These are phyloP conservation scores for Mucor racemosus DNA, from an alignment of 371 early-diverging fungal species.

Conservation along the genomic window DNA sequence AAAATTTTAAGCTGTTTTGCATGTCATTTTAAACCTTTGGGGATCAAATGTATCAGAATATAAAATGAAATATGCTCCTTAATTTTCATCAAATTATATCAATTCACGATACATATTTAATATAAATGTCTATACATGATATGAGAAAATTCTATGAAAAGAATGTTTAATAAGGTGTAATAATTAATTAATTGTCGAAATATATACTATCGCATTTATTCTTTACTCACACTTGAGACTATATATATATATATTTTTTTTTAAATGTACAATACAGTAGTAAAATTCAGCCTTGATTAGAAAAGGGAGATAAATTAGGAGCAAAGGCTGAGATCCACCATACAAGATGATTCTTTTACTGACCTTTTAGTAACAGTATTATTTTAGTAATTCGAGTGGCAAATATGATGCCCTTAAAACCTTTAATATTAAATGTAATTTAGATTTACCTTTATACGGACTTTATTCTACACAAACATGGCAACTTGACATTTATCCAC, in stretches of 20 bases:
- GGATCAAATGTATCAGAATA: too few relatives aligned
- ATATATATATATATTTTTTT: too few relatives aligned
- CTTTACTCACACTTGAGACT: too few relatives aligned
- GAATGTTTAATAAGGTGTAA: neutral
- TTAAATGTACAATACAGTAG: too few relatives aligned
- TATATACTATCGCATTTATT: neutral
- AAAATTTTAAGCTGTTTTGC: too few relatives aligned
- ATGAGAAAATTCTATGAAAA: neutral
- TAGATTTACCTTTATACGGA: neutral
- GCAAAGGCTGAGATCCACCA: neutral
- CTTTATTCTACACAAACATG: neutral
- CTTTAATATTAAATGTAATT: neutral
- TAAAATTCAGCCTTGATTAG: neutral
- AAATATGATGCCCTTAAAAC: neutral
- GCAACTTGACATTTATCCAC: neutral
- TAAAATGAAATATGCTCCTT: neutral
- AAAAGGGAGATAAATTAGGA: neutral
- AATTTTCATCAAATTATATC: slow-evolving; percentile 3
- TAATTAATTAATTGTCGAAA: neutral
- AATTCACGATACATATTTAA: neutral
- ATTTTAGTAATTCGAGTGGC: neutral
- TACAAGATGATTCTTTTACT: neutral
- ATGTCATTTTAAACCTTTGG: too few relatives aligned
- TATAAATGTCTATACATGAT: neutral
- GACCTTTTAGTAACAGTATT: neutral